Percentiles rank a stretch among this genome's conserved stretches.
Evolutionary conservation across 2,329 filamentous ascomycete species (phyloP).

Genomic region (Aureobasidium sp.): DNA sequence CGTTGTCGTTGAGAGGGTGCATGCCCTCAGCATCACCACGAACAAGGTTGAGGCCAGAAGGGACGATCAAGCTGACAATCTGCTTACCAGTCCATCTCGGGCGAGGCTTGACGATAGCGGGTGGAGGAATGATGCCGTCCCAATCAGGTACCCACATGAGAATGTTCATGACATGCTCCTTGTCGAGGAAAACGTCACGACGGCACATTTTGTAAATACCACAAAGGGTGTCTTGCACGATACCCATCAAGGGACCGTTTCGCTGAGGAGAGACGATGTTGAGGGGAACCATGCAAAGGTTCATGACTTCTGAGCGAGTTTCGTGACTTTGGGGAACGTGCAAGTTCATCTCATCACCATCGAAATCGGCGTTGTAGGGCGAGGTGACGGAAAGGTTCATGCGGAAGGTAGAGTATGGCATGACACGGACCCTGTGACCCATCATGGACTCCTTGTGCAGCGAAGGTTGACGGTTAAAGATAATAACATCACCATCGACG

Average conservation of each 20-base stretch:
- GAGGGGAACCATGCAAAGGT: slow-evolving; percentile 93
- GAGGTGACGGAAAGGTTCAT: slow-evolving; percentile 96
- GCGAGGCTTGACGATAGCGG: slow-evolving; percentile 85
- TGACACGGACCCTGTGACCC: slow-evolving; percentile 93
- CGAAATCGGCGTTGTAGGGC: slow-evolving; percentile 99
- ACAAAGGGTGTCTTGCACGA: slow-evolving; percentile 94
- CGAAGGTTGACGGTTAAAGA: slow-evolving; percentile 99
- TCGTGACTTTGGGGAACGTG: slow-evolving; percentile 98
- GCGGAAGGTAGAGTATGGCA: slow-evolving; percentile 98
- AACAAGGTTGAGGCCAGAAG: slow-evolving; percentile 70
- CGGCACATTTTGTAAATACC: slow-evolving; percentile 96
- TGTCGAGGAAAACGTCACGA: slow-evolving; percentile 81
- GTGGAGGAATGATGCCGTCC: slow-evolving; percentile 88
- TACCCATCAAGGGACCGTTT: slow-evolving; percentile 97
- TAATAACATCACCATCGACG: slow-evolving; percentile 91
- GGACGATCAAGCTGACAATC: slow-evolving; percentile 87
- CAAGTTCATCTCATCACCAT: slow-evolving; percentile 99
- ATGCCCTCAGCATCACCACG: slow-evolving; percentile 45
- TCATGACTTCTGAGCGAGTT: slow-evolving; percentile 84
- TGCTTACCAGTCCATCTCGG: slow-evolving; percentile 98
- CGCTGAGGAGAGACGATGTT: slow-evolving; percentile 98
- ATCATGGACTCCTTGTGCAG: slow-evolving; percentile 99
- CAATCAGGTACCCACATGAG: slow-evolving; percentile 96
- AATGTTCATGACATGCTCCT: slow-evolving; percentile 90
- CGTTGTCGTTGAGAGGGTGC: slow-evolving; percentile 63